phyloP scores from a whole-genome alignment of 805 yeast species.

The Metschnikowia amazonensis region DNA sequence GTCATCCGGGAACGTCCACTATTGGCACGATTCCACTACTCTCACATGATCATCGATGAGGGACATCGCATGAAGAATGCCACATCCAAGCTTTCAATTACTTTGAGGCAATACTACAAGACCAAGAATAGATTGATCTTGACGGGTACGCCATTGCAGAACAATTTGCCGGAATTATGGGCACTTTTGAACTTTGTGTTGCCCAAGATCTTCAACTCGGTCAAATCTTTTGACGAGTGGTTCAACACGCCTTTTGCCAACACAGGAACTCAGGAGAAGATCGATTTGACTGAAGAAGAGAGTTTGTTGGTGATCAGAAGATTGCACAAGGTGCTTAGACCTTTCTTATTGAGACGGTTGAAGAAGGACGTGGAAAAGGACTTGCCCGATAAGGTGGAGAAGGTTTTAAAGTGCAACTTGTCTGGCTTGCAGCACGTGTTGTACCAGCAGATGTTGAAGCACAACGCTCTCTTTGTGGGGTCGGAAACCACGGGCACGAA shows the following conservation, averaged over 20 bases:
- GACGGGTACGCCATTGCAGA: constrained; percentile 87
- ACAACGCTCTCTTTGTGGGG: constrained; percentile 66
- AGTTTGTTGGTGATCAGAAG: constrained; percentile 75
- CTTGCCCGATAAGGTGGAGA: constrained; percentile 79
- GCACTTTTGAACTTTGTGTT: constrained; percentile 76
- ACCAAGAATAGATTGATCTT: constrained; percentile 75
- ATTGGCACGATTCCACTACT: constrained; percentile 66
- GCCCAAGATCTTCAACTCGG: constrained; percentile 82
- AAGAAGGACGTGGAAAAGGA: constrained; percentile 86
- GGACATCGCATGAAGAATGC: constrained; percentile 88
- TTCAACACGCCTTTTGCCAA: constrained; percentile 86
- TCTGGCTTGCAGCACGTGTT: constrained; percentile 67
- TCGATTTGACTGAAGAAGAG: constrained; percentile 83
- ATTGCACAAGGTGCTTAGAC: constrained; percentile 82
- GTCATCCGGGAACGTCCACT: constrained; percentile 73
- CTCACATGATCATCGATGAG: constrained; percentile 87
- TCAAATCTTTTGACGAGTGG: constrained; percentile 85
- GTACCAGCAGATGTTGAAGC: constrained; percentile 75
- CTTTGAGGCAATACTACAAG: constrained; percentile 66
- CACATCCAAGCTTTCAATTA: constrained; percentile 65
- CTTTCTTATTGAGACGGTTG: constrained; percentile 77
- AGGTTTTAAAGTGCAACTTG: constrained; percentile 73
- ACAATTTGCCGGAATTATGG: constrained; percentile 83
- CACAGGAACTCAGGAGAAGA: constrained; percentile 76
- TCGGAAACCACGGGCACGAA: constrained; percentile 51